These are phyloP conservation scores for Clavispora fructus DNA, from an alignment of 805 yeast species.

Conservation along the genomic window DNA sequence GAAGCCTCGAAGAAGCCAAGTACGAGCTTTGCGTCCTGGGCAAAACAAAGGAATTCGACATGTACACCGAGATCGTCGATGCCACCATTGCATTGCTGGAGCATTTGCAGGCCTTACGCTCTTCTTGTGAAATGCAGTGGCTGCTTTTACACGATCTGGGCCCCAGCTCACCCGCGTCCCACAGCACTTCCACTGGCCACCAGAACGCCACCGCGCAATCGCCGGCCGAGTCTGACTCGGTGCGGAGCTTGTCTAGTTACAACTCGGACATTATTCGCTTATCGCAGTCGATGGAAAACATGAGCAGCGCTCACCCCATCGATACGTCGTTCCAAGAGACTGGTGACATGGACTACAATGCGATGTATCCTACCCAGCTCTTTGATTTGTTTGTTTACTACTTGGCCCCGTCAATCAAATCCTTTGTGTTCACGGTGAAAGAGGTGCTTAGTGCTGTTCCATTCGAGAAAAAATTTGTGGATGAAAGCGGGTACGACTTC, in stretches of 20 bases:
- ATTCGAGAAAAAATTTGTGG: slow-evolving; percentile 32
- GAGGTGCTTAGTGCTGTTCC: slow-evolving; percentile 58
- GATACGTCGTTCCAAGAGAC: slow-evolving; percentile 16
- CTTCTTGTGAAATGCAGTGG: slow-evolving; percentile 67
- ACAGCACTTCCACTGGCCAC: neutral
- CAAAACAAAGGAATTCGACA: slow-evolving; percentile 45
- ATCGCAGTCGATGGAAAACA: slow-evolving; percentile 26
- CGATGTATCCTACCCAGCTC: slow-evolving; percentile 38
- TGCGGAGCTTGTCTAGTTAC: slow-evolving; percentile 21
- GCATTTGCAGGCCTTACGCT: slow-evolving; percentile 61
- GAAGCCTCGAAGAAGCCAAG: slow-evolving; percentile 50
- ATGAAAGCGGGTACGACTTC: slow-evolving; percentile 19
- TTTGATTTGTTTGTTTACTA: slow-evolving; percentile 63
- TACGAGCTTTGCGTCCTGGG: slow-evolving; percentile 57
- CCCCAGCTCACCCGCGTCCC: neutral
- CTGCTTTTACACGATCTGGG: slow-evolving; percentile 37
- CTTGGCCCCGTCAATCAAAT: slow-evolving; percentile 68
- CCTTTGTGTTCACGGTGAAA: slow-evolving; percentile 58
- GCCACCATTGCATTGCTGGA: slow-evolving; percentile 48
- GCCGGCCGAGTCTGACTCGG: slow-evolving; percentile 9
- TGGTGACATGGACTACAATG: slow-evolving; percentile 16
- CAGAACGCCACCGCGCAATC: neutral
- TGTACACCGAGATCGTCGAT: slow-evolving; percentile 43
- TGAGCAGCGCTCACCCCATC: slow-evolving; percentile 9
- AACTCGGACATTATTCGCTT: slow-evolving; percentile 14